Base-by-base conservation (phyloP, 495 filamentous ascomycete genomes). In the Trichoderma asperelloides region DNA sequence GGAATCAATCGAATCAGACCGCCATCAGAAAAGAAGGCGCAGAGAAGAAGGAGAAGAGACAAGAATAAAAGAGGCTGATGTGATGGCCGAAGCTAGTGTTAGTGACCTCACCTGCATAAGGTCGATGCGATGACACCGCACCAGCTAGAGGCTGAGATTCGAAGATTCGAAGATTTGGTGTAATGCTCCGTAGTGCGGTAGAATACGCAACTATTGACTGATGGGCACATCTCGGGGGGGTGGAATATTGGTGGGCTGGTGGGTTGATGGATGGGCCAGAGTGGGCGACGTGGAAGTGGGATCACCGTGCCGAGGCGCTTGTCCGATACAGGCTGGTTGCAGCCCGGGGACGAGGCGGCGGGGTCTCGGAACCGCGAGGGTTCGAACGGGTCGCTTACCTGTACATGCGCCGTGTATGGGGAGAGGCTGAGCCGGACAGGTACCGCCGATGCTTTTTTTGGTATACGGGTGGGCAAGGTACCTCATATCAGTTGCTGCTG, bases 221-320 rank as follows among this genome's bases (percentile, higher is more conserved):
- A 51, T 51, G 43, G 47, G 47, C 47, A 37, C 33, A 51, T 60
- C 23, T 60, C n/a, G 55, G 55, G 55, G 55, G 55, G 55, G 55
- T 60, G 55, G 55, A 25, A 37, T 37, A 37, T 16, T 60, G 55
- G 16, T 60, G 55, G 55, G 25, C 27, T 13, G 55, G 55, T 60
- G 23, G 23, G 23, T 25, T 15, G 55, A 30, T 25, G 12, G 55
- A 16, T 15, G 43, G 43, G 13, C n/a, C 43, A n/a, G 9, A 16
- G 43, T 47, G 43, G n/a, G 18, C 18, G 11, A 16, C 13, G 43
- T 47, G 43, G 3, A 15, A 55, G 55, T 60, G 55, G 55, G 55
- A 60, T 60, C 55, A 60, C 55, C 55, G 55, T 60, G 55, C 55
- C 55, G 55, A 60, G 23, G 23, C 23, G 55, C 55, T 60, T 60